A percentile compares a stretch with the other conserved stretches of the same genome.
Conservation (phyloP, 1,139 yeast species). For the Sugiyamaella japonica region DNA sequence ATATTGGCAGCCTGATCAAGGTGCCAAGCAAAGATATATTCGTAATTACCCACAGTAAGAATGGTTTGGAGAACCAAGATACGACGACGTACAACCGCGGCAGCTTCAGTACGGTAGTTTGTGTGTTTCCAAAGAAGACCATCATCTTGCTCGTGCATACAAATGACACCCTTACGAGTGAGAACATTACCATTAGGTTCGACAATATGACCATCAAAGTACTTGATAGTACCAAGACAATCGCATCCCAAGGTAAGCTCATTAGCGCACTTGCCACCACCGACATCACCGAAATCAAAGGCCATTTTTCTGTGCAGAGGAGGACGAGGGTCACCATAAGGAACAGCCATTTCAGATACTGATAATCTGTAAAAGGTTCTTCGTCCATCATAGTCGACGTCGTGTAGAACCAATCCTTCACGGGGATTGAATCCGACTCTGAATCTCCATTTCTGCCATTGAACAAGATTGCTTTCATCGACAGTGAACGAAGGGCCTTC, state of each 20-base stretch:
- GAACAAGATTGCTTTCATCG: slow-evolving; percentile 54
- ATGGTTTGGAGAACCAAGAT: slow-evolving; percentile 82
- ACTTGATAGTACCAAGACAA: slow-evolving; percentile 84
- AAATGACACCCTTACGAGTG: slow-evolving; percentile 69
- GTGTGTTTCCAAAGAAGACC: slow-evolving; percentile 83
- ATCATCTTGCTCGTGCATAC: slow-evolving; percentile 89
- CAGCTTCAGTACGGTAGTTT: slow-evolving; percentile 72
- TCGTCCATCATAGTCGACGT: slow-evolving; percentile 78
- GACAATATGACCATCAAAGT: slow-evolving; percentile 66
- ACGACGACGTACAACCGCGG: slow-evolving; percentile 82
- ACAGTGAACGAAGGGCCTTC: slow-evolving; percentile 79
- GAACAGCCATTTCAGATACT: slow-evolving; percentile 87
- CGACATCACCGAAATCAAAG: slow-evolving; percentile 89
- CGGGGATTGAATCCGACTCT: slow-evolving; percentile 73
- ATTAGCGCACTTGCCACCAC: slow-evolving; percentile 81
- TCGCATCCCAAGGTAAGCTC: slow-evolving; percentile 79
- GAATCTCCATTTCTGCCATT: slow-evolving; percentile 92
- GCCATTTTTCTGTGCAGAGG: slow-evolving; percentile 93
- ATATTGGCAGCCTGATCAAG: slow-evolving; percentile 83
- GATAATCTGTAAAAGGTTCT: slow-evolving; percentile 76
- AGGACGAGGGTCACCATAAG: slow-evolving; percentile 87
- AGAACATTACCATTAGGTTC: slow-evolving; percentile 65
- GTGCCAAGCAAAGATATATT: slow-evolving; percentile 74
- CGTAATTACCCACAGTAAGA: slow-evolving; percentile 90
- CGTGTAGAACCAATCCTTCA: slow-evolving; percentile 83